Conservation (phyloP, 306 rosid genomes). For the Malus sylvestris region DNA sequence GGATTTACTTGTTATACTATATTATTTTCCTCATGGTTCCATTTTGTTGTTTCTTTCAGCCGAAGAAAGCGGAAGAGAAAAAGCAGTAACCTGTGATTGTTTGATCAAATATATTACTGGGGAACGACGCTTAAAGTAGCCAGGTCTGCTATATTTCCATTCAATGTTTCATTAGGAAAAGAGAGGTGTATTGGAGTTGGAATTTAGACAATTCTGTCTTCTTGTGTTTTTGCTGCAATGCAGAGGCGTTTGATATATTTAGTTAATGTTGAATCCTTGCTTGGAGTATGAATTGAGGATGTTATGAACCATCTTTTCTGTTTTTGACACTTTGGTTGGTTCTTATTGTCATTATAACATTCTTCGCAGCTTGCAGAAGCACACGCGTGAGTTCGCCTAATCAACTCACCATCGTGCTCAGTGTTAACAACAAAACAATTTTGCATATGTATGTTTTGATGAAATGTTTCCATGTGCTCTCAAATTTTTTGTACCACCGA, state of each 20-base stretch:
- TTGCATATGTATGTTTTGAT: too few species aligned
- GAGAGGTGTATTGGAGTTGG: neutral
- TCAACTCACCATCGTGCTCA: neutral
- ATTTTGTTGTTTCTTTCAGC: conserved; percentile 45
- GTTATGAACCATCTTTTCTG: neutral
- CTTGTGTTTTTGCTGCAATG: conserved; percentile 6
- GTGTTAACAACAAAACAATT: neutral
- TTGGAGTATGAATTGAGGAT: neutral
- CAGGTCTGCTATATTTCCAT: neutral
- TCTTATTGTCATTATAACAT: neutral
- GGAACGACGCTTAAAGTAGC: conserved; percentile 1
- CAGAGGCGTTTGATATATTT: neutral
- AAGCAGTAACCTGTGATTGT: conserved; percentile 36
- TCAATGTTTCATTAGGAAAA: conserved; percentile 10
- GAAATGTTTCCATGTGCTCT: too few species aligned
- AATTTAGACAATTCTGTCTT: neutral
- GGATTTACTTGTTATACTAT: neutral
- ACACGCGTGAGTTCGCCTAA: neutral
- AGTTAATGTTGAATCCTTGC: neutral
- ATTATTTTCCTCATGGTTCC: neutral
- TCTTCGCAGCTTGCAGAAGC: neutral
- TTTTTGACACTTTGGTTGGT: neutral
- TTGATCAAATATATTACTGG: neutral
- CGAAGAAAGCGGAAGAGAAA: conserved; percentile 90
- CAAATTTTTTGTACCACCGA: too few species aligned